phyloP scores from a whole-genome alignment of 1,284 basidiomycete genomes.

The Kalmanozyma brasiliensis region DNA sequence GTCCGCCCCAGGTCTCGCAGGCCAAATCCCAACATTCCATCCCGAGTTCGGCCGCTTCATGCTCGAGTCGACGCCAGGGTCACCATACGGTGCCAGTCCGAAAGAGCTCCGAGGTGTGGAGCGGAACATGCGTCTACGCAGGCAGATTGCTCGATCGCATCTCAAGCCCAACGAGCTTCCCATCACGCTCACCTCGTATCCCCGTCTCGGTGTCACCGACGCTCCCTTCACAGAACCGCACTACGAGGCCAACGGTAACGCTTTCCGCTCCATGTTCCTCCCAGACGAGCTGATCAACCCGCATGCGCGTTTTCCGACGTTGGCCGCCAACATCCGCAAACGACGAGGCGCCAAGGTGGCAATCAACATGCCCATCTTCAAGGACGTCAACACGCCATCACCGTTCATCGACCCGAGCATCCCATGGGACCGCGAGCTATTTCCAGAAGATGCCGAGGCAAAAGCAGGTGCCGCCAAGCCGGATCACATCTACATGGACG shows the following conservation, averaged over 20 bases:
- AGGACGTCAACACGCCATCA: constrained; percentile 84
- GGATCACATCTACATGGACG: constrained; percentile 97
- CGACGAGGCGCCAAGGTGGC: constrained; percentile 92
- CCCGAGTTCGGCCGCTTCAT: constrained; percentile 99
- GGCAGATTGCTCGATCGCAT: constrained; percentile 83
- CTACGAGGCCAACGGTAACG: constrained; percentile 79
- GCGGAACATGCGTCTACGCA: constrained; percentile 87
- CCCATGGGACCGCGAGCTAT: constrained; percentile 82
- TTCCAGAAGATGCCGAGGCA: constrained; percentile 86
- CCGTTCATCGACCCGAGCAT: constrained; percentile 92
- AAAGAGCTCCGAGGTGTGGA: constrained; percentile 89
- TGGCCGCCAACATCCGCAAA: constrained; percentile 93
- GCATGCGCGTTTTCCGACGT: constrained; percentile 96
- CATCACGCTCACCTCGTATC: constrained; percentile 94
- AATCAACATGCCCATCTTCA: constrained; percentile 93
- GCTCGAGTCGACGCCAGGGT: constrained; percentile 96
- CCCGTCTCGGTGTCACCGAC: constrained; percentile 86
- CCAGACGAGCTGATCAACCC: constrained; percentile 96
- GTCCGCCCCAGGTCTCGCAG: constrained; percentile 72
- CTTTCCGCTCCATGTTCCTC: constrained; percentile 90
- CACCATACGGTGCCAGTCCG: constrained; percentile 88
- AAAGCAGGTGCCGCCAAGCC: constrained; percentile 82
- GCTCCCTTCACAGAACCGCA: constrained; percentile 86
- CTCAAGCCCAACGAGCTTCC: constrained; percentile 88
- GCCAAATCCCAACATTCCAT: constrained; percentile 87